phyloP scores from a whole-genome alignment of 2,329 filamentous ascomycete genomes.

The Myriosclerotinia duriaeana region DNA sequence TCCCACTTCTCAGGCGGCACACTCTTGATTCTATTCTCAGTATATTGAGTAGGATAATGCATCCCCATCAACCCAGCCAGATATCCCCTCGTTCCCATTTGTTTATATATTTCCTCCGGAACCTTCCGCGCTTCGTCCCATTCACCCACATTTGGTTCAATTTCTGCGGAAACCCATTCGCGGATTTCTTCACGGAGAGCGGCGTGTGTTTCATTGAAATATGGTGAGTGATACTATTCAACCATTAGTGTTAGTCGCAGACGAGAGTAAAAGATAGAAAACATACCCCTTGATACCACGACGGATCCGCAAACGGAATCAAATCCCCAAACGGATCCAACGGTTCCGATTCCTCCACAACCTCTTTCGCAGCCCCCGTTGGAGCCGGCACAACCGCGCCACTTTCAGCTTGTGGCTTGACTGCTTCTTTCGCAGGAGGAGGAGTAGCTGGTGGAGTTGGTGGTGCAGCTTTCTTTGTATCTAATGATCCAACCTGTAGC shows the following conservation, averaged over 20 bases:
- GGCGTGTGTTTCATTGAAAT: constrained; percentile 92
- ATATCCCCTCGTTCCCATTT: constrained; percentile 91
- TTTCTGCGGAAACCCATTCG: constrained; percentile 84
- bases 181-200: constrained; percentile 88
- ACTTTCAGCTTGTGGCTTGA: constrained; percentile 58
- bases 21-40: constrained; percentile 67
- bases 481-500: constrained; percentile 83
- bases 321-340: constrained; percentile 82
- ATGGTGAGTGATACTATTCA: constrained; percentile 86
- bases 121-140: constrained; percentile 97
- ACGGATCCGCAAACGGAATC: constrained; percentile 88
- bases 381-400: constrained; percentile 52
- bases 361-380: constrained; percentile 40
- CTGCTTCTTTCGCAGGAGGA: constrained; percentile 47
- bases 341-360: constrained; percentile 59
- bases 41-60: constrained; percentile 75
- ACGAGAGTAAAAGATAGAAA: constrained; percentile 23
- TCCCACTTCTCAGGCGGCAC: constrained; percentile 92
- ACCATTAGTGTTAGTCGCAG: neutral
- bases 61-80: constrained; percentile 87
- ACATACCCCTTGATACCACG: constrained; percentile 90
- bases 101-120: constrained; percentile 86
- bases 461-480: constrained; percentile 71
- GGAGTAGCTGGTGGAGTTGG: constrained; percentile 52
- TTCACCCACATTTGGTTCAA: constrained; percentile 89